phyloP scores from a whole-genome alignment of 2,329 filamentous ascomycete genomes.

The Fulvia fulva region DNA sequence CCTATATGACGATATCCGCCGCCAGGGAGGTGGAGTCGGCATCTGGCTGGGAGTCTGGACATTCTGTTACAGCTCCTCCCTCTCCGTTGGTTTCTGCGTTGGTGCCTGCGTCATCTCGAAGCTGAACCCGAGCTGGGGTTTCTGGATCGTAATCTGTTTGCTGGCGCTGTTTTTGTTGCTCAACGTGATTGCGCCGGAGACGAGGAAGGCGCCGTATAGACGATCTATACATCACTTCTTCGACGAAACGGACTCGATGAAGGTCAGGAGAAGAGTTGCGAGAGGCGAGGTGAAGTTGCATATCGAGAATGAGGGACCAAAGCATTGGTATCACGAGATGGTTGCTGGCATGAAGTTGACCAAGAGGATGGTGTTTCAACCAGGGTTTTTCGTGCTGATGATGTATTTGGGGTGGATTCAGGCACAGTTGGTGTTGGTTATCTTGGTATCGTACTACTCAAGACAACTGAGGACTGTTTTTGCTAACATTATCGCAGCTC shows the following conservation, averaged over 20 bases:
- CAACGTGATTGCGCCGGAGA: constrained; percentile 69
- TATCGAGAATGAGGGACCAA: constrained; percentile 65
- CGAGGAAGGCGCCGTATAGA: constrained; percentile 64
- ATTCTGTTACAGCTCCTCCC: constrained; percentile 70
- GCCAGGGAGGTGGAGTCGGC: constrained; percentile 74
- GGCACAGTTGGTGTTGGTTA: constrained; percentile 68
- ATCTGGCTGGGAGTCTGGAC: constrained; percentile 77
- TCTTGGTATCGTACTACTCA: constrained; percentile 51
- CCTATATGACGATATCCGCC: constrained; percentile 62
- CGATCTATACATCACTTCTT: constrained; percentile 63
- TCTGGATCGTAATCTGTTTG: constrained; percentile 68
- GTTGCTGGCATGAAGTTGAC: constrained; percentile 65
- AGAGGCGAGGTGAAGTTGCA: constrained; percentile 75
- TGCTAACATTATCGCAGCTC: constrained; percentile 38
- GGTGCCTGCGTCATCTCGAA: constrained; percentile 66
- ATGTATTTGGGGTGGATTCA: constrained; percentile 77
- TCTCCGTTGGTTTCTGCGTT: constrained; percentile 67
- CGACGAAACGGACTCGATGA: constrained; percentile 40
- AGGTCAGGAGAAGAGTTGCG: constrained; percentile 54
- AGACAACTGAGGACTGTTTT: not conserved
- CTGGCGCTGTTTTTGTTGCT: constrained; percentile 62
- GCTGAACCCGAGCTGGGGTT: constrained; percentile 66
- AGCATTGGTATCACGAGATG: constrained; percentile 74
- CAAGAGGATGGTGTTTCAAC: constrained; percentile 67
- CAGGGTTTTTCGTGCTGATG: constrained; percentile 67